Percentiles rank a stretch among this genome's conserved stretches.
Evolutionary conservation across 768 basidiomycete species (phyloP).

Genomic region (Russula sp.): DNA sequence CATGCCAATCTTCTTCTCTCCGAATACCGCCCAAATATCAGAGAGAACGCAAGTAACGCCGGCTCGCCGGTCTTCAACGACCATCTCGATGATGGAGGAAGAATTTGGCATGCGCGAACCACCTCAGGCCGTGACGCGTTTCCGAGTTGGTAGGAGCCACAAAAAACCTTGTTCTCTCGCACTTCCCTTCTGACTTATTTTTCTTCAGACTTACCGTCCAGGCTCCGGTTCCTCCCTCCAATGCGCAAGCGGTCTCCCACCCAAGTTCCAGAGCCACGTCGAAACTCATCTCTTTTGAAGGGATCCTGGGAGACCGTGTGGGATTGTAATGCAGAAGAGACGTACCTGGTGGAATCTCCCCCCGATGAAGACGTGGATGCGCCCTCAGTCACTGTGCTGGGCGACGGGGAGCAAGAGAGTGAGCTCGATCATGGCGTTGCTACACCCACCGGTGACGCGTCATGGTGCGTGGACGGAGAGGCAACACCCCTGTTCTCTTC

Average conservation of each 20-base stretch:
- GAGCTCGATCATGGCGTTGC: background rate
- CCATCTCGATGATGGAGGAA: constrained; percentile 12
- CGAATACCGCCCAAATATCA: background rate
- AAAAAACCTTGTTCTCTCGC: background rate
- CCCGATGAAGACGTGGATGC: background rate
- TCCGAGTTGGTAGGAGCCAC: background rate
- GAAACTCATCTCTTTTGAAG: background rate
- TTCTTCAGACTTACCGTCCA: constrained; percentile 1
- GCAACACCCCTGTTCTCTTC: constrained; percentile 8
- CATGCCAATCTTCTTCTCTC: background rate
- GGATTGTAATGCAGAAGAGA: constrained; percentile 1
- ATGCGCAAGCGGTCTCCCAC: constrained; percentile 3
- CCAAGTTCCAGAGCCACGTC: constrained; percentile 9
- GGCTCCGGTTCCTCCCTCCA: constrained; percentile 1
- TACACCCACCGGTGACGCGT: background rate
- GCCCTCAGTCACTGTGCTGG: background rate
- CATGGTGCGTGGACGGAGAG: constrained; percentile 3
- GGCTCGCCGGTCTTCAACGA: constrained; percentile 8
- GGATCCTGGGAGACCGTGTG: constrained; percentile 12
- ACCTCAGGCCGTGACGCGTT: background rate
- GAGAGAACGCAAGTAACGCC: background rate
- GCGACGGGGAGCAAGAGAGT: background rate
- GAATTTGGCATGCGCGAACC: constrained; percentile 10
- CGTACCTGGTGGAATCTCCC: background rate
- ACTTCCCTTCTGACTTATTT: background rate